Evolutionary conservation across 2,329 filamentous ascomycete species (phyloP), one percentile per base, ranked within the genome.

Genomic region (Pezicula neosporulosa): DNA sequence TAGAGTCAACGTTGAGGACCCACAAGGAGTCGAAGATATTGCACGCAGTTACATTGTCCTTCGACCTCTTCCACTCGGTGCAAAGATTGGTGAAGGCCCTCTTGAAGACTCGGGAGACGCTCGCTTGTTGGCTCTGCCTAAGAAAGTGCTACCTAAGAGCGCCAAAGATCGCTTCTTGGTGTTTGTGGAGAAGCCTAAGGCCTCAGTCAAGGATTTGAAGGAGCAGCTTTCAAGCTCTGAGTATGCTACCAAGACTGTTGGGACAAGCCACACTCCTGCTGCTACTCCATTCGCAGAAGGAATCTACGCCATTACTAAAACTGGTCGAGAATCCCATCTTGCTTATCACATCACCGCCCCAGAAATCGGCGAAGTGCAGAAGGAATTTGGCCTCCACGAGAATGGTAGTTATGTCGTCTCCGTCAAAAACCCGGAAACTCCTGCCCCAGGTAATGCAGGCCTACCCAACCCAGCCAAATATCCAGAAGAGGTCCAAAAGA

Each of bases 241-340:
- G 10, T 92, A 95, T 65, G 76, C 82, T 47, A 96, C 90, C 7
- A 86, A 90, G 71, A 93, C 90, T 12, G 37, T 37, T 35, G 81
- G 80, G 13, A 80, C 88, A 43, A 60, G 55, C 12, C 83, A 86
- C 47, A 77, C 75, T 0, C 85, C 89, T 0, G 82, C 87, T 1
- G 86, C 88, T 1, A 85, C 80, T 0, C 88, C 89, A 0, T 76
- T 91, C n/a, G 91, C 85, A 0, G 90, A 96, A 66, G 92, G 91
- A 1, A 83, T 96, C 0, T 96, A 96, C 61, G 87, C 86, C 0
- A 84, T 96, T 48, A 90, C 86, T 0, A 82, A 80, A 2, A 89
- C 86, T 0, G 83, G 83, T 1, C 75, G 85, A 0, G 81, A 87
- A 44, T 89, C 84, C 2, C 90, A 96, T 60, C 74, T 97, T 8